Percentiles rank a stretch among this genome's conserved stretches.
phyloP scores from a whole-genome alignment of 148 eudicot genomes.

The Diospyros kaki region DNA sequence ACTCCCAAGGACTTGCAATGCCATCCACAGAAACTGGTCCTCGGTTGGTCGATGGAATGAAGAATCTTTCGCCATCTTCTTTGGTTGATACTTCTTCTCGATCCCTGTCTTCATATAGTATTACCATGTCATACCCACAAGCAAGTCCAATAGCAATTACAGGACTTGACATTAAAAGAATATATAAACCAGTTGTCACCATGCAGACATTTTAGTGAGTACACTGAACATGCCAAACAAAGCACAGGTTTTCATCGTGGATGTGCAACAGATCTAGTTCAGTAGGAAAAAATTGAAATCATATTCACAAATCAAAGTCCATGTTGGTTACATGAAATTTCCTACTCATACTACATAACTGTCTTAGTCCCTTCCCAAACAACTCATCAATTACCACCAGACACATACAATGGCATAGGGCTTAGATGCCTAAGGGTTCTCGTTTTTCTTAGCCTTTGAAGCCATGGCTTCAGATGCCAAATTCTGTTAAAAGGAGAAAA shows the following conservation, averaged over 20 bases:
- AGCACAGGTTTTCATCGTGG: not conserved
- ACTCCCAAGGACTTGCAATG: no score
- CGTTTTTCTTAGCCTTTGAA: not conserved
- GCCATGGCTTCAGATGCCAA: not conserved
- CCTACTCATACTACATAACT: not conserved
- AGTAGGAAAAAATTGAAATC: not conserved
- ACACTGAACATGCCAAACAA: not conserved
- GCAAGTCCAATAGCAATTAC: no score
- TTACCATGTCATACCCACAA: no score
- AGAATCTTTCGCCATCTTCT: no score
- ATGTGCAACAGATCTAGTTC: not conserved
- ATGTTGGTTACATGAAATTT: not conserved
- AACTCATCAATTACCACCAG: no score
- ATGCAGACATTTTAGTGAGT: not conserved
- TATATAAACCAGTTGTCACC: not conserved
- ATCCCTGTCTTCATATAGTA: no score
- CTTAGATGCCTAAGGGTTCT: not conserved
- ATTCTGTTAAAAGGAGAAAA: not conserved
- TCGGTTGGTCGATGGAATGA: no score
- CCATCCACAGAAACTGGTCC: no score
- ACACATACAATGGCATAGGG: no score
- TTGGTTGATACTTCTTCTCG: no score
- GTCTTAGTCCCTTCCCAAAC: no score
- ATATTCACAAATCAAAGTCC: not conserved
- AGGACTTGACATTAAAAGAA: no score